Base-by-base conservation (phyloP, 768 basidiomycete genomes). In the Trametopsis cervina region DNA sequence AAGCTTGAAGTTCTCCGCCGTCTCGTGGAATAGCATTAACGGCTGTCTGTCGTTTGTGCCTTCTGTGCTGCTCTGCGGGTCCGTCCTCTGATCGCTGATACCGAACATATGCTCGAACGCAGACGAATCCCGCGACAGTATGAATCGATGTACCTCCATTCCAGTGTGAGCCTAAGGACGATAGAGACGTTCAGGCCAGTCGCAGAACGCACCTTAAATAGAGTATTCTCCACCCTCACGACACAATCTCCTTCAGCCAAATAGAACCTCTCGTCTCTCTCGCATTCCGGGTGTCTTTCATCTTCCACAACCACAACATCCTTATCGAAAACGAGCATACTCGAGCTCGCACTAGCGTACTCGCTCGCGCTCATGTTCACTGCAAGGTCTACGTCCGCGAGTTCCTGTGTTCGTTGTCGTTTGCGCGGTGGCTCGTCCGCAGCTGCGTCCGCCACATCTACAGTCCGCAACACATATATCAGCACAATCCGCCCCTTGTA, bases 211-310 rank as follows among this genome's bases (percentile, higher is more conserved):
- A 83, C 85, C 57, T 82, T 85, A 64, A 88, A 88, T 50, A 88
- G 60, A 9, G 74, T 78, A 55, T 79, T 71, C 49, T 75, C 72
- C 11, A 87, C 76, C 27, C 75, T 68, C 39, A 88, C 58, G n/a
- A 85, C 69, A 55, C 81, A 84, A 55, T 82, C 84, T 39, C 83
- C 85, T 51, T 85, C 81, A 25, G 74, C 67, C 51, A 82, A 68
- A 59, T 86, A 88, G 56, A 74, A 87, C 5, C 59, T 60, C n/a
- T 69, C 60, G 55, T 87, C 83, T 44, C 73, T 57, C 25, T n/a
- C 43, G 37, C 4, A 40, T 22, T 20, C 20, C 9, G 29, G 6
- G 4, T 26, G 10, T 15, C 44, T 44, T 27, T 17, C 26, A 6
- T 7, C 39, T 40, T 22, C 39, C 6, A 7, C 10, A 40, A 7